phyloP scores from a whole-genome alignment of 345 rosid species.

The Salix brachista region DNA sequence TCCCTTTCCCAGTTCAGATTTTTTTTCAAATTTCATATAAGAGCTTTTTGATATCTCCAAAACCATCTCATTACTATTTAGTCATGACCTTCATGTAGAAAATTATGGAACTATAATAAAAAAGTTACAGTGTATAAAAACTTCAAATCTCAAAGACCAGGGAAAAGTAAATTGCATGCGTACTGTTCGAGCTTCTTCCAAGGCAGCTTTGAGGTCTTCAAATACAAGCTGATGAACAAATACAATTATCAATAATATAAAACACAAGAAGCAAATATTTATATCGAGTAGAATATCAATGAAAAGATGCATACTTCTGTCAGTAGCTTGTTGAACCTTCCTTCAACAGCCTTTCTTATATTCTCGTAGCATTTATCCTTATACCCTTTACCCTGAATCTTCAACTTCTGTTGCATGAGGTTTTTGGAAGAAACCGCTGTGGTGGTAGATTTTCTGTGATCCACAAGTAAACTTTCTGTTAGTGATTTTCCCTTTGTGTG shows the following conservation, averaged over 20 bases:
- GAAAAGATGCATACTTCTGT: conserved; percentile 44
- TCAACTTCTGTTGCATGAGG: conserved; percentile 62
- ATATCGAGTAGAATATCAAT: neutral
- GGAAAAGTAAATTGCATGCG: neutral
- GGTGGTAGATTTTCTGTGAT: conserved; percentile 59
- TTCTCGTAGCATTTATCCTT: conserved; percentile 98
- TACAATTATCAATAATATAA: conserved; percentile 23
- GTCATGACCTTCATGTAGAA: neutral
- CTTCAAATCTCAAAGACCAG: neutral
- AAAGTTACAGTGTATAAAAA: neutral
- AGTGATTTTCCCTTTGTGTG: neutral
- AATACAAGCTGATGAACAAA: conserved; percentile 67
- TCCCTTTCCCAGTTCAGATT: neutral
- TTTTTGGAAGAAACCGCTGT: conserved; percentile 54
- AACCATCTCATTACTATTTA: neutral
- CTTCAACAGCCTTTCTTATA: conserved; percentile 82
- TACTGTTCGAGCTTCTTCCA: conserved; percentile 94
- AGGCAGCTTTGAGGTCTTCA: conserved; percentile 89
- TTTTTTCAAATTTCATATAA: neutral
- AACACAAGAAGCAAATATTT: conserved; percentile 14
- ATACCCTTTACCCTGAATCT: conserved; percentile 85
- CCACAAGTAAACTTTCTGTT: conserved; percentile 9
- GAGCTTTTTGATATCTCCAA: neutral
- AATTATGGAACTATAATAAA: neutral
- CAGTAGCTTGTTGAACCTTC: conserved; percentile 75